Base-by-base conservation (phyloP, 345 rosid genomes). In the Microcos paniculata region DNA sequence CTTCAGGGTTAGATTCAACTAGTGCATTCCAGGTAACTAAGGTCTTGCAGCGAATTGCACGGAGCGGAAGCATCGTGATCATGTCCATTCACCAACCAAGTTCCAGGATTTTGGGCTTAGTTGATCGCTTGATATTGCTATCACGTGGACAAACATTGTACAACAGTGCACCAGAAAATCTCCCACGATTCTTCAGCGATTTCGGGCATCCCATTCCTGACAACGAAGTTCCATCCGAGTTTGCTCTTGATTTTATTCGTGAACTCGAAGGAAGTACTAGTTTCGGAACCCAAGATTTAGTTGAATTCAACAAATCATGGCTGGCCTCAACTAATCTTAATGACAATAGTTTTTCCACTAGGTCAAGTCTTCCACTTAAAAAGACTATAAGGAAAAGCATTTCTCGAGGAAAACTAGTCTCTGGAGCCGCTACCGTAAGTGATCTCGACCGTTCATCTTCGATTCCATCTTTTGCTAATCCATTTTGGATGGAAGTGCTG, bases 61-160 rank as follows among this genome's bases (percentile, higher is more conserved):
- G 87, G 64, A 88, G 90, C 30, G 97, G 98, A 0, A 91, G 98
- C 71, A 87, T 94, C 23, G 97, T 94, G 18, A 91, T 92, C 77
- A 92, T 94, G 97, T 87, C 98, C 0, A 82, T 94, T 15, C 98
- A 94, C 76, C 98, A 94, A 78, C 98, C 98, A n/a, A 94, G 98
- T 72, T 92, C 85, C 77, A 85, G 98, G 45, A 92, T 94, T 81
- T 85, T 94, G 53, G 82, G 90, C 52, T 78, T 94, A 58, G 82
- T 94, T 19, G 97, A 92, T 74, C 81, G 87, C 5, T 51, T 94
- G 80, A 82, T 94, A 73, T 85, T 94, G 68, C 85, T 94, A 4
- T 57, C 62, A 24, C 33, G 4, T 12, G 62, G 62, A 24, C 62
- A 57, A 26, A 13, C 62, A 57, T 1, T 57, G 62, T 57, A 57